Evolutionary conservation across 2,329 filamentous ascomycete species (phyloP), one percentile per base, ranked within the genome.

Genomic region (Chaetomium sp.): DNA sequence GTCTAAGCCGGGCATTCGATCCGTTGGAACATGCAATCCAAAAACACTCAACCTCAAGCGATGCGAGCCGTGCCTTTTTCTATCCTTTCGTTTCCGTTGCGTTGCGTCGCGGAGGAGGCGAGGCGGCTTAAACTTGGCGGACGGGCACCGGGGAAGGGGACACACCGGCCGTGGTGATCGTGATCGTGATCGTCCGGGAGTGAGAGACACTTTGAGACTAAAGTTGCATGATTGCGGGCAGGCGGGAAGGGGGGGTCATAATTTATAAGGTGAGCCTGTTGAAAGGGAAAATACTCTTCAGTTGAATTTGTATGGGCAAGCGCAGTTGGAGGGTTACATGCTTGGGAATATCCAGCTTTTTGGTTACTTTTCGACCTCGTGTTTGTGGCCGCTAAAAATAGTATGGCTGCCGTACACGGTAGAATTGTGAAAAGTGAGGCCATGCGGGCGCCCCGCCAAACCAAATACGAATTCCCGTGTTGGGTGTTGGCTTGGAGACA

Each of bases 401-500:
- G 34, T 53, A 50, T 32, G 35, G 54, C 37, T 42, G 43, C 27
- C 27, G 49, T 40, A 34, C 49, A 55, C 40, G 5, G 40, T 14
- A 40, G 19, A 27, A 27, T 27, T 27, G 19, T 27, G 19, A 27
- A 27, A 27, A 27, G 19, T 27, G 19, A 27, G 19, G 19, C 19
- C 19, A 27, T 27, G 38, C 19, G 7, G 14, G 6, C 14, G 37
- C 52, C 38, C 52, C 48, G 38, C 55, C 19, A 7, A 42, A 27
- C 19, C 19, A 44, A 56, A 60, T 56, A 58, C 58, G 53, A 60
- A 49, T 44, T 45, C n/a, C 19, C 9, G 50, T 44, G 52, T 56
- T 52, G 19, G 6, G 40, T 38, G 52, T 56, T 54, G 57, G 42
- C 54, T 53, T 57, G 57, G 57, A 35, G 49, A 54, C 19, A 27